Evolutionary conservation across 1,284 basidiomycete genomes (phyloP), one percentile per base, ranked within the genome.

Genomic region (Cystobasidium pallidum): DNA sequence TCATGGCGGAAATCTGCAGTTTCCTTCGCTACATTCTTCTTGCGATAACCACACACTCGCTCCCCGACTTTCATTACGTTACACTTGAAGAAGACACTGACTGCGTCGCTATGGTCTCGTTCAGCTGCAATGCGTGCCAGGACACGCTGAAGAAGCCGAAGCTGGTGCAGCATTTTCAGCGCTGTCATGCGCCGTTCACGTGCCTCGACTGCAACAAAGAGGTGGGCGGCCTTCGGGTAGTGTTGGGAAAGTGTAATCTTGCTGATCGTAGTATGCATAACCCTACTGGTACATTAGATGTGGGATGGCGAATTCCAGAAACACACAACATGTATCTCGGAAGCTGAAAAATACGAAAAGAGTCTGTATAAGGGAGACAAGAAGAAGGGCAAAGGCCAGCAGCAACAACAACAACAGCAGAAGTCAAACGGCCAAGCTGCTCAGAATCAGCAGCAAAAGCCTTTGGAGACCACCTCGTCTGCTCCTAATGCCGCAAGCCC

Each of bases 141-240:
- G 73, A 74, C 26, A 73, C 65, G 39, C 32, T 74, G 21, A 74
- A 72, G 70, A 74, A 74, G 58, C 73, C 73, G n/a, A 74, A 74
- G 57, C 70, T 74, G 1, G 36, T 59, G 19, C 55, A 66, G 49
- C 73, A 74, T 57, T 67, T 63, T 52, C 58, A 66, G 36, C 63
- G 71, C 17, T 74, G 73, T 58, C 39, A 63, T 45, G 73, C 70
- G 3, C 71, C 73, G 26, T 66, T 74, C 55, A 72, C 70, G 34
- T 74, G 73, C 64, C 52, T 74, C 24, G 73, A 73, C 70, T 72
- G 73, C 47, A 71, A 71, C 47, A 36, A 41, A 45, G 54, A 49
- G 30, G 55, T 51, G 30, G 19, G 58, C 32, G 10, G 21, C 34
- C 41, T 17, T 1, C 49, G 32, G 17, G 15, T 10, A 8, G 49